Base-by-base conservation (phyloP, 306 rosid species). In the Rosa chinensis region DNA sequence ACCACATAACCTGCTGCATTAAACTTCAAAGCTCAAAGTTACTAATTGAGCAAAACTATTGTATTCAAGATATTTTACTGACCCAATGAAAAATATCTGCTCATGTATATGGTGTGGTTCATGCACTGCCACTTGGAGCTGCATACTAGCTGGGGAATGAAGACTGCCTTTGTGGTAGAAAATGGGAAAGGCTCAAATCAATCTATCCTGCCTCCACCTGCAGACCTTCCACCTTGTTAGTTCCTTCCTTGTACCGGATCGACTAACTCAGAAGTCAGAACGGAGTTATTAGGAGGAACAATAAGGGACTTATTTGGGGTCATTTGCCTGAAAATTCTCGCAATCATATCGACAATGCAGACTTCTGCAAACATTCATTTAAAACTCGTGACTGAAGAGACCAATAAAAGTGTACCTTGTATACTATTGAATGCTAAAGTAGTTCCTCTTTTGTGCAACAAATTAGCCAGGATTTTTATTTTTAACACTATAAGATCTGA, bases 51-150 rank as follows among this genome's bases (percentile, higher is more conserved):
- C 32, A 28, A 28, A 28, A 28, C 32, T 28, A 28, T 28, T 28
- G 32, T 28, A 28, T 28, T 28, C 32, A 28, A 28, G 32, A 28
- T 28, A 28, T 28, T 28, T 28, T 28, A 28, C 32, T 28, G 32
- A 28, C 32, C 32, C 32, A 28, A 28, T 50, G 20, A 50, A 50
- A 20, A 47, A 50, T 50, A 5, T 50, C 13, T 47, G 50, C 3
- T 50, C 7, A 50, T 16, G 56, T 14, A 14, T 5, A 77, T 64
- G 73, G 73, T 77, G 20, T 66, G 80, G 73, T 77, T 77, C 62
- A 64, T 77, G 73, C 80, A 77, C 50, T 77, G 80, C 64, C 73
- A 77, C 39, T 68, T 77, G 50, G 80, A 77, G 72, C 32, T 64
- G 23, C 80, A 77, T 43, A 77, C 73, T 3, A 66, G 12, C 35